Evolutionary conservation across 116 monocot genomes (phyloP).

Genomic region (Trichopus zeylanicus): DNA sequence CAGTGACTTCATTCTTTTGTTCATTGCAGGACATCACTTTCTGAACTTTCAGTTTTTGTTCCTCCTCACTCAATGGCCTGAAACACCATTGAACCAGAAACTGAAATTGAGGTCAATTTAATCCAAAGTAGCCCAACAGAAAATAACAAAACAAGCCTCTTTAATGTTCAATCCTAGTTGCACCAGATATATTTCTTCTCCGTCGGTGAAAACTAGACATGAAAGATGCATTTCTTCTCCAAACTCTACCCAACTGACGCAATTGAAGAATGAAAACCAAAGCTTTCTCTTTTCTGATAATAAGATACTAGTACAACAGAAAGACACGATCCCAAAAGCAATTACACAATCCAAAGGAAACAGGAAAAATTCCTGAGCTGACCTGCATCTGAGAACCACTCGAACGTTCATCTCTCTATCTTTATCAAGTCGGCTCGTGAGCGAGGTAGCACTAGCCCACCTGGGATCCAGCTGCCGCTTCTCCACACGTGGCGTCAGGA

Average conservation of each 20-base stretch:
- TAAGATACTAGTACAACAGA: no score
- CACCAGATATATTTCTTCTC: no score
- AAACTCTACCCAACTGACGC: no score
- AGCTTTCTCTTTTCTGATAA: no score
- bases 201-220: no score
- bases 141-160: no score
- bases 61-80: constrained; percentile 78
- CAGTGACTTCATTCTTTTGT: constrained; percentile 49
- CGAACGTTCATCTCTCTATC: constrained; percentile 61
- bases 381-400: constrained; percentile 88
- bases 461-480: constrained; percentile 41
- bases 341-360: neutral
- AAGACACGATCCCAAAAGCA: neutral
- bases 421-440: constrained; percentile 18
- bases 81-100: neutral
- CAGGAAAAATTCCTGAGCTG: neutral
- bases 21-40: constrained; percentile 63
- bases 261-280: no score
- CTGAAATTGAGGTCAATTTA: no score
- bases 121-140: no score
- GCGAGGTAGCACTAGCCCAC: constrained; percentile 39
- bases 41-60: constrained; percentile 40
- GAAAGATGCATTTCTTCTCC: no score
- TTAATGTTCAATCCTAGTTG: no score
- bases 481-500: constrained; percentile 41